Base-by-base conservation (phyloP, 768 basidiomycete species). In the Agaricus blazei region DNA sequence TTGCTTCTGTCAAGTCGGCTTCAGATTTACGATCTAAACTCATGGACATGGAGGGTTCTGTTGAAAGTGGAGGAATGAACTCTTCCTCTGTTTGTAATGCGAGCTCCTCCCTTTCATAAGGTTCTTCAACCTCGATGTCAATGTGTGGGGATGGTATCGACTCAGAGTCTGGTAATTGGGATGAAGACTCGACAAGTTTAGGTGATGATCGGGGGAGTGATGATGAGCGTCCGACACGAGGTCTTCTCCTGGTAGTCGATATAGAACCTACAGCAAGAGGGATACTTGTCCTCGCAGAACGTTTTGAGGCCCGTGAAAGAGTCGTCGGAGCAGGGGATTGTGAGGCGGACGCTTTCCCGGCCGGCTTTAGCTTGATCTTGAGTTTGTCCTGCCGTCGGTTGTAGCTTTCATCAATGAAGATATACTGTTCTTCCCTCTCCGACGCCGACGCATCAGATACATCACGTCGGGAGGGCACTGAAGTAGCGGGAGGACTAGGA, bases 391-490 rank as follows among this genome's bases (percentile, higher is more conserved):
- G 54, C 15, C 29, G 40, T 26, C 28, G 54, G 24, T 24, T 24
- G 26, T 56, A 44, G 14, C 48, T 26, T 11, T 49, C 48, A 12
- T 42, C 41, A 45, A 47, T 19, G 31, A 43, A 36, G 46, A 47
- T 46, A 24, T 36, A 8, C 7, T 34, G 47, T 42, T 49, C 34
- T 34, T 50, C 54, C 41, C 14, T 34, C 14, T 56, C 54, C 12
- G 48, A 38, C 15, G 37, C 40, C 7, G 27, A 27, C 23, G 15
- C 38, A 24, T 55, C 54, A 4, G 54, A 50, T 36, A 36, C 47
- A 11, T 41, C 23, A 14, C 48, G 54, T 19, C 41, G 54, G 28
- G 24, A 74, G 9, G 80, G 76, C 63, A 79, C 77, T 52, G 81
- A 70, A 24, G 44, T 47, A n/a, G 34, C 5, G 34, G 6, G 58